phyloP scores from a whole-genome alignment of 179 eudicot genomes.

The Dionaea muscipula region DNA sequence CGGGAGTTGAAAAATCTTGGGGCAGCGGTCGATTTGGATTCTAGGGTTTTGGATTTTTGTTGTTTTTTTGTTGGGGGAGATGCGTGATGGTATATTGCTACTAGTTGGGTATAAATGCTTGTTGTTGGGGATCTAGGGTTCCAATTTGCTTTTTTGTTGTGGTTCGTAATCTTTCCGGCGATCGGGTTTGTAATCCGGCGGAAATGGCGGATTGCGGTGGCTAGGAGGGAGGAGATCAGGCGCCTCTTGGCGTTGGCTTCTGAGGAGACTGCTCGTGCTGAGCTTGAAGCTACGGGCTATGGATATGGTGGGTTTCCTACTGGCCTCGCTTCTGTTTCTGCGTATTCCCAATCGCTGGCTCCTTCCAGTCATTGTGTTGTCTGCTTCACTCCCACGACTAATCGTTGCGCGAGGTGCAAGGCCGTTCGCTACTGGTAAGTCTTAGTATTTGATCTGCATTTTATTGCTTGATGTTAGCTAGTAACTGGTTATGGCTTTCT shows the following conservation, averaged over 20 bases:
- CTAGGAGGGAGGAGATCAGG: conserved; percentile 50
- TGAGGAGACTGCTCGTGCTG: conserved; percentile 62
- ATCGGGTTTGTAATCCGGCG: conserved; percentile 41
- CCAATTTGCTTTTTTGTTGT: conserved; percentile 20
- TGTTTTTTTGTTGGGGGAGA: no score
- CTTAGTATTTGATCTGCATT: neutral
- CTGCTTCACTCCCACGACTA: conserved; percentile 27
- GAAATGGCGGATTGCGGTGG: conserved; percentile 52
- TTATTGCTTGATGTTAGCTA: no score
- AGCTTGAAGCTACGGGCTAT: conserved; percentile 35
- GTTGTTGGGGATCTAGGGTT: conserved; percentile 61
- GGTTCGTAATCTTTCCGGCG: conserved; percentile 24
- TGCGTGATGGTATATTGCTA: no score
- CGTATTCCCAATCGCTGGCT: no score
- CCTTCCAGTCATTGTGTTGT: conserved; percentile 22
- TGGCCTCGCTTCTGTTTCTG: neutral
- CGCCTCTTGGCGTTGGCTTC: conserved; percentile 48
- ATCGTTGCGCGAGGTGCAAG: conserved; percentile 54
- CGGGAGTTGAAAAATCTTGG: no score
- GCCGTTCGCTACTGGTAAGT: conserved; percentile 68
- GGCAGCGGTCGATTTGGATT: no score
- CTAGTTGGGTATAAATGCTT: conserved; percentile 67
- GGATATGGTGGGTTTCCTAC: conserved; percentile 2
- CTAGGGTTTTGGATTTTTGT: no score
- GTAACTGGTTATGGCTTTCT: no score